phyloP scores from a whole-genome alignment of 2,329 filamentous ascomycete genomes.

The Fonsecaea pugnacius region DNA sequence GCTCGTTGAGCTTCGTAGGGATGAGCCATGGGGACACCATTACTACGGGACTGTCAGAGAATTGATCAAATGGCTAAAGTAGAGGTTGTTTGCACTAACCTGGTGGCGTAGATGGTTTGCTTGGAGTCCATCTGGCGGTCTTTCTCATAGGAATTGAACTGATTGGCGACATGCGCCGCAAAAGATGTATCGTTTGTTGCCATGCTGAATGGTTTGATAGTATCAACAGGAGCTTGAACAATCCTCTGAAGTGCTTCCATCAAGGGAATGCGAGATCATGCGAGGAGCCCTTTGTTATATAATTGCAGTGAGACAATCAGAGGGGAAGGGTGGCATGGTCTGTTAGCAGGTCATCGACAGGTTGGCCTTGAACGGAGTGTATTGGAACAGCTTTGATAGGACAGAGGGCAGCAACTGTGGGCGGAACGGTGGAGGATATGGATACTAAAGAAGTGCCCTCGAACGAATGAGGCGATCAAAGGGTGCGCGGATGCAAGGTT shows the following conservation, averaged over 20 bases:
- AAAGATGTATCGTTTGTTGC: conserved; percentile 41
- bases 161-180: conserved; percentile 45
- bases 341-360: neutral
- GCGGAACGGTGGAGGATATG: neutral
- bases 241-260: conserved; percentile 26
- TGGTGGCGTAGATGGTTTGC: conserved; percentile 39
- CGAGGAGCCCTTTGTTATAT: neutral
- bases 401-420: neutral
- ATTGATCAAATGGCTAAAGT: neutral
- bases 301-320: neutral
- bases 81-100: neutral
- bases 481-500: neutral
- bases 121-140: conserved; percentile 48
- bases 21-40: conserved; percentile 61
- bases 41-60: conserved; percentile 43
- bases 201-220: conserved; percentile 29
- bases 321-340: neutral
- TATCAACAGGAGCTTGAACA: conserved; percentile 22
- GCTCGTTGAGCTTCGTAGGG: conserved; percentile 54
- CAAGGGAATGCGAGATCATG: neutral
- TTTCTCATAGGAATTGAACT: conserved; percentile 47
- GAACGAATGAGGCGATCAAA: neutral
- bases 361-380: neutral
- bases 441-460: neutral
- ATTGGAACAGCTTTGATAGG: neutral